Conservation (phyloP, 208 protist genomes). For the Trypanosoma cruzi region DNA sequence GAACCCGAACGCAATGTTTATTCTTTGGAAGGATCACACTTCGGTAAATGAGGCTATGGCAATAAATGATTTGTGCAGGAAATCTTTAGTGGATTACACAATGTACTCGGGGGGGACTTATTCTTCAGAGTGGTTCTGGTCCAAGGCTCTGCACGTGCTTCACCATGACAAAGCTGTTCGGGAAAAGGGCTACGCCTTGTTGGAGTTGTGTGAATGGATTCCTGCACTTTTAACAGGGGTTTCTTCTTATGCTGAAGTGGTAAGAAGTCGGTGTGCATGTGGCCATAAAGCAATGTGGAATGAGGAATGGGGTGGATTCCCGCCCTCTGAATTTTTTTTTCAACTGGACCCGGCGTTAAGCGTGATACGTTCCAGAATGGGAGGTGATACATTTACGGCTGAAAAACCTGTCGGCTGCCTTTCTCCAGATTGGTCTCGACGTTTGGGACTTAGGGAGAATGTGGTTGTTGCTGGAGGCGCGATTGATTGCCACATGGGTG, state of each 20-base stretch:
- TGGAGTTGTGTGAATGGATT: slow-evolving; percentile 63
- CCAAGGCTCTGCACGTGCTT: slow-evolving; percentile 56
- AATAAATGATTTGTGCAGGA: slow-evolving; percentile 49
- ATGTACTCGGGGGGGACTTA: slow-evolving; percentile 57
- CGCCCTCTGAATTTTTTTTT: slow-evolving; percentile 47
- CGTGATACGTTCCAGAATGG: slow-evolving; percentile 43
- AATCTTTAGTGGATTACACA: slow-evolving; percentile 49
- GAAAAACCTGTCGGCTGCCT: slow-evolving; percentile 51
- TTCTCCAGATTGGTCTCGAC: slow-evolving; percentile 39
- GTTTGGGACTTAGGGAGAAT: slow-evolving; percentile 33
- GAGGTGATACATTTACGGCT: slow-evolving; percentile 34
- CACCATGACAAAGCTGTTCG: slow-evolving; percentile 38
- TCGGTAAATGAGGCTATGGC: slow-evolving; percentile 48
- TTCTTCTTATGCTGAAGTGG: slow-evolving; percentile 26
- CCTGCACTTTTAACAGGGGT: slow-evolving; percentile 53
- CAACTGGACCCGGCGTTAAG: slow-evolving; percentile 45
- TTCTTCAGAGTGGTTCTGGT: slow-evolving; percentile 70
- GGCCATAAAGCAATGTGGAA: slow-evolving; percentile 74
- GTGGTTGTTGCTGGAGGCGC: slow-evolving; percentile 56
- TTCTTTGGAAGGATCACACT: slow-evolving; percentile 72
- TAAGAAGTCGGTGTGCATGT: slow-evolving; percentile 48
- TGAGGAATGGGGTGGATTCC: slow-evolving; percentile 55
- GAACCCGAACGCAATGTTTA: slow-evolving; percentile 66
- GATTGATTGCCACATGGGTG: slow-evolving; percentile 61
- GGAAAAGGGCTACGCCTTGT: slow-evolving; percentile 34